phyloP scores from a whole-genome alignment of 495 filamentous ascomycete species.

The Penicillium antarcticum region DNA sequence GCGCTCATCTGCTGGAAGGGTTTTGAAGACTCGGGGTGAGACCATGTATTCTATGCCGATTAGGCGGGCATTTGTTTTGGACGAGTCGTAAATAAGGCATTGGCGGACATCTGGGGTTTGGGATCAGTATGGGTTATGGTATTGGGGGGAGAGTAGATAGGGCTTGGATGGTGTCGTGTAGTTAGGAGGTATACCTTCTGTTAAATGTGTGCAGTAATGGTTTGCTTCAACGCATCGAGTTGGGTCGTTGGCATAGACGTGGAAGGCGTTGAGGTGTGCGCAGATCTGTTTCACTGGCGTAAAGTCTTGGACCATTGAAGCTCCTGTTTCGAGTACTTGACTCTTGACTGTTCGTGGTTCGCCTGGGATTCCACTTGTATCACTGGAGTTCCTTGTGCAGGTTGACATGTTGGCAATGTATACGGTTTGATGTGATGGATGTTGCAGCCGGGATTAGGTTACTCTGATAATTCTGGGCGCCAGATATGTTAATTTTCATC shows the following conservation, averaged over 20 bases:
- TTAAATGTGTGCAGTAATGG: conserved; percentile 82
- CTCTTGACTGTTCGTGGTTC: conserved; percentile 52
- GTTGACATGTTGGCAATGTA: conserved; percentile 8
- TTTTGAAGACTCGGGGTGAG: conserved; percentile 62
- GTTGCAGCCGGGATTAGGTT: too few relatives aligned
- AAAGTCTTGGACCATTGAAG: conserved; percentile 63
- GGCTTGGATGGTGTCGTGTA: not conserved
- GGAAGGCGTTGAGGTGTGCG: conserved; percentile 83
- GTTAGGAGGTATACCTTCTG: conserved; percentile 45
- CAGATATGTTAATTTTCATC: too few relatives aligned
- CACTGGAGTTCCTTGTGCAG: not conserved
- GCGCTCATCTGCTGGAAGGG: conserved; percentile 61
- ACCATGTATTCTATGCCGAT: conserved; percentile 96
- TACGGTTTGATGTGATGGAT: not conserved
- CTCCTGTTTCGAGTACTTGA: conserved; percentile 63
- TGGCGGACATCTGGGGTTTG: conserved; percentile 57
- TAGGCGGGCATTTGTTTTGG: conserved; percentile 61
- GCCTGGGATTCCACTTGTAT: conserved; percentile 44
- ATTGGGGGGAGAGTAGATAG: not conserved
- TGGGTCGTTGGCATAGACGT: conserved; percentile 70
- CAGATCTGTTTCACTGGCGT: conserved; percentile 73
- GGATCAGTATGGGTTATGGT: not conserved
- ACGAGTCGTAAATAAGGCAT: conserved; percentile 82
- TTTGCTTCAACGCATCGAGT: conserved; percentile 70
- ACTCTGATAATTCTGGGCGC: too few relatives aligned